Conservation (phyloP, 1,284 basidiomycete species). For the Erythrobasidium hasegawianum region DNA sequence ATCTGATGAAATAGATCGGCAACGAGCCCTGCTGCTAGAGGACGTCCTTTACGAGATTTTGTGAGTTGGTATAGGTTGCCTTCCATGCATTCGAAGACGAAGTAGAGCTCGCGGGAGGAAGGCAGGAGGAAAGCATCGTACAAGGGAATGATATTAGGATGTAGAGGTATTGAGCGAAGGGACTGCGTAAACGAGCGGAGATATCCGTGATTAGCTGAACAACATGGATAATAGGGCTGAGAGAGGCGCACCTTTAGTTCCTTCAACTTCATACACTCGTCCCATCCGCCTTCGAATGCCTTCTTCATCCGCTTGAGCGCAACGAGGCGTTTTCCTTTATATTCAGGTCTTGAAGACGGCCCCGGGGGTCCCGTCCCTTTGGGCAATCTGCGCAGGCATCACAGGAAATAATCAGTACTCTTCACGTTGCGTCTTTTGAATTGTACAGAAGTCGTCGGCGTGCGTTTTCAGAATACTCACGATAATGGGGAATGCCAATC, state of each 20-base stretch:
- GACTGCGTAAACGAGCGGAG: constrained; percentile 59
- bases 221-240: background rate
- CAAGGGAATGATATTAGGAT: constrained; percentile 95
- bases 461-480: constrained; percentile 66
- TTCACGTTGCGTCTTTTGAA: background rate
- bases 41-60: constrained; percentile 88
- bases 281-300: constrained; percentile 94
- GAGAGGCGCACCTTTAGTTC: constrained; percentile 77
- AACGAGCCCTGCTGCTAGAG: constrained; percentile 89
- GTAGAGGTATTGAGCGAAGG: constrained; percentile 84
- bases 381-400: constrained; percentile 35
- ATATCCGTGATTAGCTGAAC: constrained; percentile 25
- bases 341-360: constrained; percentile 76
- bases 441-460: background rate
- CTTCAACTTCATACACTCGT: constrained; percentile 89
- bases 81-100: constrained; percentile 99
- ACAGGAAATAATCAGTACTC: background rate
- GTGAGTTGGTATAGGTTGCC: constrained; percentile 99
- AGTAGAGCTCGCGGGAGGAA: constrained; percentile 89
- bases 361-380: constrained; percentile 64
- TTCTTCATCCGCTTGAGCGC: constrained; percentile 99
- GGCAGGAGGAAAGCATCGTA: constrained; percentile 98
- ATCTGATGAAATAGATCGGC: constrained; percentile 94
- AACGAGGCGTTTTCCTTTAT: constrained; percentile 88
- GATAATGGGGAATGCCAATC: constrained; percentile 97